These are phyloP conservation scores for Exserohilum turcica DNA, from an alignment of 2,329 filamentous ascomycete species.

Conservation along the genomic window DNA sequence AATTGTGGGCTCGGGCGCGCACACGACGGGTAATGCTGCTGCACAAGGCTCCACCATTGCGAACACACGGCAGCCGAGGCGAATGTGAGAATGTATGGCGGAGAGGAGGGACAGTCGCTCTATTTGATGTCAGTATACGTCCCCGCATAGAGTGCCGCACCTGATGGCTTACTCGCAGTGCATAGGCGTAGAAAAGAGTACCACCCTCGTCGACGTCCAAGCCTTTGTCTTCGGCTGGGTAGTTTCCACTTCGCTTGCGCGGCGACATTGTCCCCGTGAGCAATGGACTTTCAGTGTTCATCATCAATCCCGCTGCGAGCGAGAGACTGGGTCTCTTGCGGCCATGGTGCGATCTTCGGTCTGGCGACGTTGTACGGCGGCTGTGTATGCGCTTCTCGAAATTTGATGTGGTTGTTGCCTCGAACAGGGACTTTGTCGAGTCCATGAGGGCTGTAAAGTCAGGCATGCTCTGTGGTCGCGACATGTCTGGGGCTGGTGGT, in stretches of 20 bases:
- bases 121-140: conserved; percentile 21
- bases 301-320: conserved; percentile 45
- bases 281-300: conserved; percentile 32
- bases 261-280: conserved; percentile 20
- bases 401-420: conserved; percentile 22
- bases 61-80: conserved; percentile 37
- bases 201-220: conserved; percentile 18
- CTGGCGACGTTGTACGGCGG: conserved; percentile 28
- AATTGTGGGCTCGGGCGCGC: conserved; percentile 40
- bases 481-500: conserved; percentile 19
- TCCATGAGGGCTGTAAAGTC: conserved; percentile 43
- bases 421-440: conserved; percentile 28
- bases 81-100: conserved; percentile 44
- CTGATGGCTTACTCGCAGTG: conserved; percentile 35
- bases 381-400: conserved; percentile 31
- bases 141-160: neutral
- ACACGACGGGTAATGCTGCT: conserved; percentile 38
- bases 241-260: conserved; percentile 18
- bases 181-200: conserved; percentile 45
- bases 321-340: conserved; percentile 43
- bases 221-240: conserved; percentile 5
- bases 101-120: conserved; percentile 40
- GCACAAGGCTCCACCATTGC: conserved; percentile 44
- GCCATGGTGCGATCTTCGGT: conserved; percentile 22
- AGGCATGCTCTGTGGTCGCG: conserved; percentile 44